phyloP scores from a whole-genome alignment of 345 rosid genomes.

The Carallia brachiata region DNA sequence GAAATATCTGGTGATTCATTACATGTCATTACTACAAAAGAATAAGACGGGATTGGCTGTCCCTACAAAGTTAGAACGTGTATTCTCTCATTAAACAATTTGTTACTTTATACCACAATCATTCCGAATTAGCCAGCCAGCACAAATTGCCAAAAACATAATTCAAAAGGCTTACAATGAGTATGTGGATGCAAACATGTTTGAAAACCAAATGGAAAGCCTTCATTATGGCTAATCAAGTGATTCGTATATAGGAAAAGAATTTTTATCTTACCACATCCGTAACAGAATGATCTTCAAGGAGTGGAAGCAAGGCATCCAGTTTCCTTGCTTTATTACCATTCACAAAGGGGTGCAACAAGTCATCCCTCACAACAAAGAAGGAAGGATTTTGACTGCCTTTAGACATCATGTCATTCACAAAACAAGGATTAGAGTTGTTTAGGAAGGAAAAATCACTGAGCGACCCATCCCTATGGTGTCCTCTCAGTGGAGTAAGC shows the following conservation, averaged over 20 bases:
- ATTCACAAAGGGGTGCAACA: constrained; percentile 81
- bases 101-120: no score
- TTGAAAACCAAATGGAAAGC: neutral
- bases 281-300: constrained; percentile 56
- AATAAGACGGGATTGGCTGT: neutral
- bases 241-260: constrained; percentile 3
- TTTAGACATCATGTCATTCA: constrained; percentile 26
- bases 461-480: constrained; percentile 20
- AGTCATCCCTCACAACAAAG: constrained; percentile 81
- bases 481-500: constrained; percentile 32
- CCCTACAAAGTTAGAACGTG: no score
- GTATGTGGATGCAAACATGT: neutral
- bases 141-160: neutral
- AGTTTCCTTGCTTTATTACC: constrained; percentile 94
- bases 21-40: neutral
- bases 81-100: neutral
- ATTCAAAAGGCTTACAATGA: neutral
- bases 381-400: constrained; percentile 40
- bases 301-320: constrained; percentile 72
- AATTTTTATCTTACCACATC: constrained; percentile 66
- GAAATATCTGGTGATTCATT: neutral
- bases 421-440: constrained; percentile 43
- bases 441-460: constrained; percentile 32
- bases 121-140: neutral
- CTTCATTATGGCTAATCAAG: neutral